A percentile compares a stretch with the other conserved stretches of the same genome.
phyloP scores from a whole-genome alignment of 805 yeast species.

The Hyphopichia homilentoma region DNA sequence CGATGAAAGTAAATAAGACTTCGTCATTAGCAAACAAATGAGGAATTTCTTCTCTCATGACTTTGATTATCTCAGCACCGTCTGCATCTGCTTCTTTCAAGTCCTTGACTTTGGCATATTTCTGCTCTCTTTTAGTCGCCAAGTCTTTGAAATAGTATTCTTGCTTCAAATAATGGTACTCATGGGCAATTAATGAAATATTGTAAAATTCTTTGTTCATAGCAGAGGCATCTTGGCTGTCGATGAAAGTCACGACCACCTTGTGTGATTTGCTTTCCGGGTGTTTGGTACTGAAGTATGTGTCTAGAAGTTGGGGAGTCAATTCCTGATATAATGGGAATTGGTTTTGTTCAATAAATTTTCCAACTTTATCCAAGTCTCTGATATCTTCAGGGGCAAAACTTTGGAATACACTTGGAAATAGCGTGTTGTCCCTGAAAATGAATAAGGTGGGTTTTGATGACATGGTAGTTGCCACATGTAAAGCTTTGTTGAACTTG shows the following conservation, averaged over 20 bases:
- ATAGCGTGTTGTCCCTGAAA: slow-evolving; percentile 53
- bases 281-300: slow-evolving; percentile 28
- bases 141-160: slow-evolving; percentile 36
- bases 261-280: slow-evolving; percentile 28
- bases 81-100: slow-evolving; percentile 40
- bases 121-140: slow-evolving; percentile 24
- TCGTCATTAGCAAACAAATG: slow-evolving; percentile 42
- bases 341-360: slow-evolving; percentile 48
- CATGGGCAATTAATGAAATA: slow-evolving; percentile 45
- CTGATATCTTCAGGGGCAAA: slow-evolving; percentile 65
- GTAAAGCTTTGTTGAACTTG: slow-evolving; percentile 43
- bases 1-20: slow-evolving; percentile 48
- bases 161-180: slow-evolving; percentile 43
- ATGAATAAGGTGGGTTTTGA: slow-evolving; percentile 60
- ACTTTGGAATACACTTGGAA: slow-evolving; percentile 53
- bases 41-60: slow-evolving; percentile 48
- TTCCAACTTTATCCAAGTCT: slow-evolving; percentile 40
- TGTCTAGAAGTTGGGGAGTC: slow-evolving; percentile 31
- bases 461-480: slow-evolving; percentile 49
- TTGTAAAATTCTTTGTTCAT: slow-evolving; percentile 33
- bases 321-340: slow-evolving; percentile 54
- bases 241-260: slow-evolving; percentile 48
- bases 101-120: slow-evolving; percentile 39
- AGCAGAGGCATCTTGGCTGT: slow-evolving; percentile 30
- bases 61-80: slow-evolving; percentile 41